Evolutionary conservation across 2,329 filamentous ascomycete genomes (phyloP).

Genomic region (Fusarium albosuccineum): DNA sequence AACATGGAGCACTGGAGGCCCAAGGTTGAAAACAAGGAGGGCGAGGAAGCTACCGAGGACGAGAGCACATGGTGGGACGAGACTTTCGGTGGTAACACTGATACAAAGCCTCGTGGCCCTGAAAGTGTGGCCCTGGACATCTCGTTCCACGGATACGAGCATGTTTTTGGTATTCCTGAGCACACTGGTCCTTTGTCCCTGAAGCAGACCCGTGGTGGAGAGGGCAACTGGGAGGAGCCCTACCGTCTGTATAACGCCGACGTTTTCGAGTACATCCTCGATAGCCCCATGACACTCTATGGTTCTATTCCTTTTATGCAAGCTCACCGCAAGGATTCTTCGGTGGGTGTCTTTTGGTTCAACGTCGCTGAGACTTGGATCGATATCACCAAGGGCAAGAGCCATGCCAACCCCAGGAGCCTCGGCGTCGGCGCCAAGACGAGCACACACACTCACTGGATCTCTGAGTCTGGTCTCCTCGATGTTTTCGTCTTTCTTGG

Average conservation of each 20-base stretch:
- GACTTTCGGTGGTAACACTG: constrained; percentile 93
- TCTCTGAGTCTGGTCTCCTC: constrained; percentile 89
- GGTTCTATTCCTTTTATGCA: constrained; percentile 99
- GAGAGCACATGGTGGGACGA: constrained; percentile 99
- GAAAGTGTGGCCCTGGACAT: constrained; percentile 94
- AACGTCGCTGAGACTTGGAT: constrained; percentile 98
- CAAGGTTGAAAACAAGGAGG: constrained; percentile 77
- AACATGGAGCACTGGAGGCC: constrained; percentile 97
- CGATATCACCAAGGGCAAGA: constrained; percentile 87
- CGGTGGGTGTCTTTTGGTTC: constrained; percentile 96
- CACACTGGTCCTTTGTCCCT: constrained; percentile 90
- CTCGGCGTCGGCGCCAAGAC: constrained; percentile 77
- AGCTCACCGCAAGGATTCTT: constrained; percentile 92
- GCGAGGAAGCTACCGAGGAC: constrained; percentile 73
- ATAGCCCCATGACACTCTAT: constrained; percentile 98
- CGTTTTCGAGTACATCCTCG: constrained; percentile 96
- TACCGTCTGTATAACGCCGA: constrained; percentile 97
- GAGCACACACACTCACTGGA: constrained; percentile 93
- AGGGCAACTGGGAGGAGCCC: constrained; percentile 87
- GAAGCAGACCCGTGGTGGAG: constrained; percentile 89
- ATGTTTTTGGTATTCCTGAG: constrained; percentile 95
- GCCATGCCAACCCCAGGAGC: constrained; percentile 79
- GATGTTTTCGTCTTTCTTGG: constrained; percentile 97
- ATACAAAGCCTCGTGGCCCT: constrained; percentile 93
- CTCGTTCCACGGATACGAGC: constrained; percentile 88